phyloP scores from a whole-genome alignment of 345 rosid genomes.

The Populus simonii region DNA sequence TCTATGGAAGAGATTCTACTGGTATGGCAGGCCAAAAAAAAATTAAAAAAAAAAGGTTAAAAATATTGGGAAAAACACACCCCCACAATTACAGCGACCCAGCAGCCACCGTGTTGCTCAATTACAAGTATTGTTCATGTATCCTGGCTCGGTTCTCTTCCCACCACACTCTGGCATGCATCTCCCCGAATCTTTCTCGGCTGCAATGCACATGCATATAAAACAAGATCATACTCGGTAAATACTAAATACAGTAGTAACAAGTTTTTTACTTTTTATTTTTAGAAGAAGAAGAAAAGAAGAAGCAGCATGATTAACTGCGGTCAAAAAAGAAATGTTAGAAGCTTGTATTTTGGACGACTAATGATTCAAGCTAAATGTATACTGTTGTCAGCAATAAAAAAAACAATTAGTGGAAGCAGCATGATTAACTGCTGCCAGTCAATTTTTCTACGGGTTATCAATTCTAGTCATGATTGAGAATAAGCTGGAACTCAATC shows the following conservation, averaged over 20 bases:
- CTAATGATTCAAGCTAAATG: conserved; percentile 1
- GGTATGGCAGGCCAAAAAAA: background rate
- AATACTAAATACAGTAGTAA: background rate
- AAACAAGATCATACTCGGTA: background rate
- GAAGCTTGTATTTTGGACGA: background rate
- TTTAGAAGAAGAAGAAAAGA: too few species aligned
- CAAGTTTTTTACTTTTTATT: too few species aligned
- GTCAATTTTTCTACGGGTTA: conserved; percentile 15
- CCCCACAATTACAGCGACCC: conserved; percentile 16
- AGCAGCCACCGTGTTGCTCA: conserved; percentile 4
- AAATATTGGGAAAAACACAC: conserved; percentile 5
- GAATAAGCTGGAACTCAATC: conserved; percentile 18
- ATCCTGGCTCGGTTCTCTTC: conserved; percentile 95
- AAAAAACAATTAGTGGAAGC: conserved; percentile 7
- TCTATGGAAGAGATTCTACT: conserved; percentile 17
- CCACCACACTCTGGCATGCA: conserved; percentile 99
- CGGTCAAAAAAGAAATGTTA: background rate
- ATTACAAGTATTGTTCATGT: conserved; percentile 83
- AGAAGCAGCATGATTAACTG: too few species aligned
- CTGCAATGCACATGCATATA: conserved; percentile 33
- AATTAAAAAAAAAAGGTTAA: background rate
- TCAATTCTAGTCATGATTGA: conserved; percentile 21
- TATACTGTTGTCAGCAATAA: background rate
- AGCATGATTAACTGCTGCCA: conserved; percentile 11
- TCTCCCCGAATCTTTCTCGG: conserved; percentile 93